Conservation (phyloP, 805 yeast species). For the Candida sanyiensis region DNA sequence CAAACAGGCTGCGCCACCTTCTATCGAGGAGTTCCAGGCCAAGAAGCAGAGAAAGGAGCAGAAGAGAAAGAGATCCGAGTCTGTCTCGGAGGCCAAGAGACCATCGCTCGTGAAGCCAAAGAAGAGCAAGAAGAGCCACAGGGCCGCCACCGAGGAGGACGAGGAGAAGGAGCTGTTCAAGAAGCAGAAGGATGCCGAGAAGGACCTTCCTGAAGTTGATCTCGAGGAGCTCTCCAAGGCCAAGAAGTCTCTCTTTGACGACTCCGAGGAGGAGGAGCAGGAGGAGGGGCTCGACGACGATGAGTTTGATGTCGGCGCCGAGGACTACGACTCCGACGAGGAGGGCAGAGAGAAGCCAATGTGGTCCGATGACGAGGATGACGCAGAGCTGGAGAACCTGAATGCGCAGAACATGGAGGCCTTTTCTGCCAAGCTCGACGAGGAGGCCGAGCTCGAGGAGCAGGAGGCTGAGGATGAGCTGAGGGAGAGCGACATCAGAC, state of each 20-base stretch:
- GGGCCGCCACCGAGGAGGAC: constrained; percentile 22
- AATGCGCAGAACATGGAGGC: constrained; percentile 84
- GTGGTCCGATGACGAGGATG: constrained; percentile 36
- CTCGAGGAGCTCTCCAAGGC: constrained; percentile 60
- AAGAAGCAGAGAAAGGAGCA: constrained; percentile 35
- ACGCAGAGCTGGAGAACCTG: constrained; percentile 60
- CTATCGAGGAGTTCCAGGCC: constrained; percentile 74
- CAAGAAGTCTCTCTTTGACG: constrained; percentile 72
- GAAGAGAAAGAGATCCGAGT: constrained; percentile 30
- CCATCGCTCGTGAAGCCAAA: constrained; percentile 12
- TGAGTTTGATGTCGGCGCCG: constrained; percentile 55
- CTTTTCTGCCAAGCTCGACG: constrained; percentile 61
- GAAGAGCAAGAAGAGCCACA: constrained; percentile 17
- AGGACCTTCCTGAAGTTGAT: constrained; percentile 58
- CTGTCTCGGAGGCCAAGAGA: constrained; percentile 26
- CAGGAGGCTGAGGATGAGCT: constrained; percentile 57
- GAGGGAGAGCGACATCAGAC: constrained; percentile 48
- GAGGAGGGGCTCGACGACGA: constrained; percentile 30
- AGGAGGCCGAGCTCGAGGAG: constrained; percentile 51
- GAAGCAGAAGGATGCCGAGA: constrained; percentile 35
- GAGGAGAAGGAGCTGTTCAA: constrained; percentile 18
- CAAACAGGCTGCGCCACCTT: constrained; percentile 90
- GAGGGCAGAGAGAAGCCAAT: constrained; percentile 24
- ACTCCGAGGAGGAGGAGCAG: constrained; percentile 33
- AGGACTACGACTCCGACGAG: constrained; percentile 29